These are phyloP conservation scores for Setaria viridis DNA, from an alignment of 202 grass and related monocot genomes.

Conservation along the genomic window DNA sequence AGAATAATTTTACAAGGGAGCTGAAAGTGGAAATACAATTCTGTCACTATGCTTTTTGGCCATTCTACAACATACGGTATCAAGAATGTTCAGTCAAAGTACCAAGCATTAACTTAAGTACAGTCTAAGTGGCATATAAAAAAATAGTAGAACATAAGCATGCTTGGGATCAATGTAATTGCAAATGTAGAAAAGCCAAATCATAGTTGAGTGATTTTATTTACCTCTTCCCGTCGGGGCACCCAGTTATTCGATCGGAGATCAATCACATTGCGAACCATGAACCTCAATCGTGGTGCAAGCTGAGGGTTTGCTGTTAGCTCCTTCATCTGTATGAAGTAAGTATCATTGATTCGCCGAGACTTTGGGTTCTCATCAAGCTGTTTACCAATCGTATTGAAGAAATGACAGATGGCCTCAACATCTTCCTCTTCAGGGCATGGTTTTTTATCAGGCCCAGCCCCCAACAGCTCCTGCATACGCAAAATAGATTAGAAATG, in stretches of 20 bases:
- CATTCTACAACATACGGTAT: not conserved
- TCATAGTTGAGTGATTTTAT: constrained; percentile 24
- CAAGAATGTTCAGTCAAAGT: constrained; percentile 9
- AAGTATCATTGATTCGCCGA: constrained; percentile 69
- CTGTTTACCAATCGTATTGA: constrained; percentile 85
- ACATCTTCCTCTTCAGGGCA: constrained; percentile 89
- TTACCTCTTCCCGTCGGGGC: constrained; percentile 88
- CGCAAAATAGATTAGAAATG: constrained; percentile 26
- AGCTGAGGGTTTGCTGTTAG: constrained; percentile 61
- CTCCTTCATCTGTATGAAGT: constrained; percentile 80
- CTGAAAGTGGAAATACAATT: not conserved
- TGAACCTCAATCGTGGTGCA: constrained; percentile 68
- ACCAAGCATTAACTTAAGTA: constrained; percentile 5
- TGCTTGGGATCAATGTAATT: not conserved
- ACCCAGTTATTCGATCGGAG: constrained; percentile 84
- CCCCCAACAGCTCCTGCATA: constrained; percentile 73
- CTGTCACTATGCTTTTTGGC: not conserved
- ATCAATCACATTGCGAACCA: constrained; percentile 80
- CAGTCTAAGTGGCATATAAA: constrained; percentile 5
- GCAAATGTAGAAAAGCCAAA: not conserved
- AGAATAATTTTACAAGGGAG: constrained; percentile 34
- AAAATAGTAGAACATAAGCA: not conserved
- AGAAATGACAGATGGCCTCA: constrained; percentile 84
- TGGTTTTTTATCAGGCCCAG: constrained; percentile 66
- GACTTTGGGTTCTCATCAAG: constrained; percentile 75